Evolutionary conservation across 148 eudicot species (phyloP).

Genomic region (Polygonum aviculare): DNA sequence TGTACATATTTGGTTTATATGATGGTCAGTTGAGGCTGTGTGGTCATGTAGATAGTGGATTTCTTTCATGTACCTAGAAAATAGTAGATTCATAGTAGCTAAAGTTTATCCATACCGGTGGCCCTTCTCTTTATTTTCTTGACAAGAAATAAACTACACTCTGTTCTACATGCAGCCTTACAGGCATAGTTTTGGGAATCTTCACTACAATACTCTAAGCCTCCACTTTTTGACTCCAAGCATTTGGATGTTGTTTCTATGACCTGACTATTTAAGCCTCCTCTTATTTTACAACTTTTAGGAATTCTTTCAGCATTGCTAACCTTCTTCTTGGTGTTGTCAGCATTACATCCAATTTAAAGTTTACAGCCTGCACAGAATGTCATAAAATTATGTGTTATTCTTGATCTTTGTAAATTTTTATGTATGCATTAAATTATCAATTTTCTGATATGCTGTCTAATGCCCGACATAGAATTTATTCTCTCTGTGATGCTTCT

Average conservation of each 20-base stretch:
- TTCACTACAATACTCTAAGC: background rate
- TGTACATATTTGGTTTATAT: background rate
- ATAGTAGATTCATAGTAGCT: background rate
- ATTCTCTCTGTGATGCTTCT: background rate
- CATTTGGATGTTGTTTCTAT: background rate
- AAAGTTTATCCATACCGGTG: background rate
- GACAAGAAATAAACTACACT: background rate
- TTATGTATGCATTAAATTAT: background rate
- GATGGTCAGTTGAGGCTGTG: background rate
- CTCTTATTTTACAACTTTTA: background rate
- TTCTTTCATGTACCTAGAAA: background rate
- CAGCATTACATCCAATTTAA: background rate
- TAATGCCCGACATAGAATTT: background rate
- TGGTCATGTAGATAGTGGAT: background rate
- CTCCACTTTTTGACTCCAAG: background rate
- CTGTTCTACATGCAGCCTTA: background rate
- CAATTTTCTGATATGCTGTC: constrained; percentile 1
- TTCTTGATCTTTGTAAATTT: background rate
- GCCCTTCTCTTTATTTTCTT: background rate
- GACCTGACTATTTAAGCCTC: background rate
- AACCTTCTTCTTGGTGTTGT: background rate
- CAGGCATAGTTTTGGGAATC: background rate
- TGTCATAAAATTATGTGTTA: background rate
- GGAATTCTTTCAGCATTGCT: background rate
- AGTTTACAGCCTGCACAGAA: background rate